phyloP scores from a whole-genome alignment of 1,284 basidiomycete species.

The Coniferiporia sulphurascens region DNA sequence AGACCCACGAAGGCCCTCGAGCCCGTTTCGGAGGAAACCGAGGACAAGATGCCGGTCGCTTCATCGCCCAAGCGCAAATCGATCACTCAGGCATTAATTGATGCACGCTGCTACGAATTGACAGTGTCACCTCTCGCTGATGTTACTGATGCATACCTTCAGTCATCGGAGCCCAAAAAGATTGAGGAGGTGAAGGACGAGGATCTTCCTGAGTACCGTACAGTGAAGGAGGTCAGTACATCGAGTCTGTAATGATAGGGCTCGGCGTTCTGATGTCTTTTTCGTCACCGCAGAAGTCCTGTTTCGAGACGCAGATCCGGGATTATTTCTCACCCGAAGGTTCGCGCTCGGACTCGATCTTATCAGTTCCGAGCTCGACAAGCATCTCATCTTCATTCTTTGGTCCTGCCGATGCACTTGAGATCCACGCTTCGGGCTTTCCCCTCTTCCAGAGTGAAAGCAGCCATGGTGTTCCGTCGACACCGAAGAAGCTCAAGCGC shows the following conservation, averaged over 20 bases:
- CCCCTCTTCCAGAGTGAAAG: slow-evolving; percentile 1
- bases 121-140: slow-evolving; percentile 62
- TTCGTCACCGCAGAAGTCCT: slow-evolving; percentile 36
- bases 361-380: slow-evolving; percentile 19
- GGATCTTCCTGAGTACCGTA: slow-evolving; percentile 28
- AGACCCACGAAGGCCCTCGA: slow-evolving; percentile 5
- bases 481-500: slow-evolving; percentile 10
- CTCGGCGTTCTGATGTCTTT: slow-evolving; percentile 21
- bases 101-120: slow-evolving; percentile 56
- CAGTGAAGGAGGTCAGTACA: slow-evolving; percentile 36
- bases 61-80: not conserved
- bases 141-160: slow-evolving; percentile 47
- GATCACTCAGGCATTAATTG: slow-evolving; percentile 28
- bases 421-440: not conserved
- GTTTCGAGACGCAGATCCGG: slow-evolving; percentile 46
- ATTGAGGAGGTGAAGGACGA: slow-evolving; percentile 22
- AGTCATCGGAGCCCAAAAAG: slow-evolving; percentile 25
- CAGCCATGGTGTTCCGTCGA: slow-evolving; percentile 6
- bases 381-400: slow-evolving; percentile 22
- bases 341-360: slow-evolving; percentile 16
- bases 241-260: slow-evolving; percentile 5
- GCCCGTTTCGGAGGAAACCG: slow-evolving; percentile 1
- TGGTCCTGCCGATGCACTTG: slow-evolving; percentile 15
- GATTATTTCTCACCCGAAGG: slow-evolving; percentile 45
- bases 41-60: not conserved